Percentiles rank a stretch among this genome's conserved stretches.
These are phyloP conservation scores for Lasiodiplodia citricola DNA, from an alignment of 2,329 filamentous ascomycete genomes.

Conservation along the genomic window DNA sequence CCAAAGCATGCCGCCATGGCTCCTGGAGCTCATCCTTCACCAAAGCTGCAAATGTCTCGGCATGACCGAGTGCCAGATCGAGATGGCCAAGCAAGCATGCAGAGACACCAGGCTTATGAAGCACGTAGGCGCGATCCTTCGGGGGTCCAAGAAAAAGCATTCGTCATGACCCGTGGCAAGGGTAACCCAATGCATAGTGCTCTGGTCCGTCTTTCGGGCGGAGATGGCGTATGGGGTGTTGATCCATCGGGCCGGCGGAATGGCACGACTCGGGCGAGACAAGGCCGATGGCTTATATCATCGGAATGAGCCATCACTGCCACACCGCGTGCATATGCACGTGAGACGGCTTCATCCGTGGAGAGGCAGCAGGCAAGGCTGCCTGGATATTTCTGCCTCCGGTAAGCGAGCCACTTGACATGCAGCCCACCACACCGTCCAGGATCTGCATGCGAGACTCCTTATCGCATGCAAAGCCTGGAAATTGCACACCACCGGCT, in stretches of 20 bases:
- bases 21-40: background rate
- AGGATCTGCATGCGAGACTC: background rate
- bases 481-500: background rate
- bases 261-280: background rate
- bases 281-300: background rate
- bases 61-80: background rate
- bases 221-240: background rate
- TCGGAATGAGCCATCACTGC: background rate
- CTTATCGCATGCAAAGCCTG: background rate
- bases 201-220: background rate
- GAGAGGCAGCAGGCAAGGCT: background rate
- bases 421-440: conserved; percentile 7
- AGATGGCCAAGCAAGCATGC: background rate
- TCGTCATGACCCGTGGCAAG: background rate
- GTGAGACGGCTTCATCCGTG: background rate
- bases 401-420: background rate
- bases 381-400: background rate
- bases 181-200: too few species aligned
- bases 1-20: background rate
- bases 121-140: background rate
- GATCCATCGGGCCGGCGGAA: background rate
- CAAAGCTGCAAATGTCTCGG: background rate
- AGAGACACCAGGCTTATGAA: background rate
- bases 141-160: background rate
- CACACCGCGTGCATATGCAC: background rate